Conservation (phyloP, 2,329 filamentous ascomycete genomes). For the Aspergillaceae sp. region DNA sequence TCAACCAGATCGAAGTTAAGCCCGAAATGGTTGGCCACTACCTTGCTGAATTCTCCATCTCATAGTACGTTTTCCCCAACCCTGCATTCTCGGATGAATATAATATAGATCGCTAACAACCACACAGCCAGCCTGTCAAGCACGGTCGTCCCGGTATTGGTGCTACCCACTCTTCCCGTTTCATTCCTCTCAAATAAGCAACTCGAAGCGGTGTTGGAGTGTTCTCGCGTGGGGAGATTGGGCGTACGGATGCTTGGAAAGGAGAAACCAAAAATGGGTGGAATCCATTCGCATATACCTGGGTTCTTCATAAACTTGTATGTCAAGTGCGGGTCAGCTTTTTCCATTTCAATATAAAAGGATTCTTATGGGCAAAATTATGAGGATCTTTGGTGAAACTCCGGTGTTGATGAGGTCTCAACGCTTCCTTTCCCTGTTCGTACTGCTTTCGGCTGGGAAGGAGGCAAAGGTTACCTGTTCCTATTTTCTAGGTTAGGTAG, state of each 20-base stretch:
- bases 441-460: constrained; percentile 3
- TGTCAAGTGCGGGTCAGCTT: constrained; percentile 32
- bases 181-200: constrained; percentile 98
- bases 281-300: constrained; percentile 20
- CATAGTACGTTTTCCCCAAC: constrained; percentile 65
- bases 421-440: neutral
- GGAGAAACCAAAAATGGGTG: constrained; percentile 30
- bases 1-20: constrained; percentile 99
- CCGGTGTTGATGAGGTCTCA: neutral
- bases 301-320: constrained; percentile 32
- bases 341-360: constrained; percentile 33
- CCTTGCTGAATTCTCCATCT: constrained; percentile 98
- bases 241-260: constrained; percentile 24
- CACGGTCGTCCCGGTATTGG: constrained; percentile 99
- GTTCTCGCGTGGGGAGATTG: constrained; percentile 26
- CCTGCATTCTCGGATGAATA: neutral
- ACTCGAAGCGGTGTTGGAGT: constrained; percentile 28
- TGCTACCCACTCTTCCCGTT: constrained; percentile 99
- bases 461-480: constrained; percentile 2
- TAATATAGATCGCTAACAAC: constrained; percentile 41
- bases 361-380: constrained; percentile 28
- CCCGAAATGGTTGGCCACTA: constrained; percentile 99
- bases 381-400: constrained; percentile 7
- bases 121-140: constrained; percentile 91
- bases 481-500: constrained; percentile 9